These are phyloP conservation scores for Craspedostauros australis DNA, from an alignment of 108 stramenopile genomes.

Conservation along the genomic window DNA sequence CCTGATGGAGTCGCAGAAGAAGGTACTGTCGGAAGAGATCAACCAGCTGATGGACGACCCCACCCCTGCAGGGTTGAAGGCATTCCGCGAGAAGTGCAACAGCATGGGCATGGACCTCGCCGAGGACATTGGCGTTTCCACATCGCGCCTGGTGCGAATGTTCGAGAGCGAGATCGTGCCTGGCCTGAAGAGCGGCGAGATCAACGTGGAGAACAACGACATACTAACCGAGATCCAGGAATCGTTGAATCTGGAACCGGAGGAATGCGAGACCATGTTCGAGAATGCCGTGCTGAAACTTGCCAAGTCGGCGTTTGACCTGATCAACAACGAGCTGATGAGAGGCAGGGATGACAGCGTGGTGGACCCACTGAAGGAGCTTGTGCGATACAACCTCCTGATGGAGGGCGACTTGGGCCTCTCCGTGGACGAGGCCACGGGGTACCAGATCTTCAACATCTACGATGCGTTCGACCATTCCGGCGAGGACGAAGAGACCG, in stretches of 20 bases:
- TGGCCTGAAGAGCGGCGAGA: conserved; percentile 68
- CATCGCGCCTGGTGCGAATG: conserved; percentile 50
- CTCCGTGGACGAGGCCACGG: conserved; percentile 51
- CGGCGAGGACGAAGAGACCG: conserved; percentile 40
- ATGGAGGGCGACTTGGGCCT: conserved; percentile 70
- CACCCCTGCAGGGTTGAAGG: conserved; percentile 55
- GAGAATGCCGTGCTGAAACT: conserved; percentile 43
- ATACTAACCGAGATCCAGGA: conserved; percentile 72
- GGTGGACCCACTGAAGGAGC: conserved; percentile 56
- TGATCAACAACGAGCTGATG: conserved; percentile 49
- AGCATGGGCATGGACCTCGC: conserved; percentile 75
- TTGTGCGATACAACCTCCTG: conserved; percentile 71
- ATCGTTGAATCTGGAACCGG: conserved; percentile 64
- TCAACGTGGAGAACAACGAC: conserved; percentile 66
- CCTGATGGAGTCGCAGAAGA: conserved; percentile 71
- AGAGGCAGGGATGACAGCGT: conserved; percentile 66
- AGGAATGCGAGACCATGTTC: conserved; percentile 71
- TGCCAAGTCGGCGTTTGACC: conserved; percentile 36
- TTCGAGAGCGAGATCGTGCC: conserved; percentile 72
- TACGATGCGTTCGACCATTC: conserved; percentile 70
- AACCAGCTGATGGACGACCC: conserved; percentile 47
- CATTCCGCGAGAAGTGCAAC: conserved; percentile 87
- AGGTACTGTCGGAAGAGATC: conserved; percentile 78
- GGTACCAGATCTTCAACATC: conserved; percentile 54
- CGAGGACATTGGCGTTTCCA: conserved; percentile 70